Base-by-base conservation (phyloP, 1,139 yeast genomes). In the Kluyveromyces sp. region DNA sequence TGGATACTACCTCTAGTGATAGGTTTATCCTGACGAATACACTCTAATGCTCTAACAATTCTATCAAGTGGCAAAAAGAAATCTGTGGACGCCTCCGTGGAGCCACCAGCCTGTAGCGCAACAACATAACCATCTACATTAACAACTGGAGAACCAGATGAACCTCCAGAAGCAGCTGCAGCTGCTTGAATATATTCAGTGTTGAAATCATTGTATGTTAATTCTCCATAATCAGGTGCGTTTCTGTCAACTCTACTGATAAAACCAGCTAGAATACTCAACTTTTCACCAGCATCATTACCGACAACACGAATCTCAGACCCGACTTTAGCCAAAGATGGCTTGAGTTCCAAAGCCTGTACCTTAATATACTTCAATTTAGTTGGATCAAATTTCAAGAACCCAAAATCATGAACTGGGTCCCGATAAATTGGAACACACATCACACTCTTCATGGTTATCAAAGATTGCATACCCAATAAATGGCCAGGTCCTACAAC, bases 101-200 rank as follows among this genome's bases (percentile, higher is more conserved):
- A 79, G 4, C 97, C 97, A 55, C 97, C 97, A 0, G 97, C 97
- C 67, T 90, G 96, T 50, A 90, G 70, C 0, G 97, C 97, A 30
- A 90, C 87, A 0, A 90, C 96, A 58, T 78, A 70, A 1, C 97
- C 97, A 57, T 86, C 84, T 45, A 84, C 81, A 63, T 88, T 67
- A 6, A 90, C 95, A 26, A 90, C 97, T 0, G 97, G 97, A 2
- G 96, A 88, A 3, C 97, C 97, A 45, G 95, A 83, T 1, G 96
- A 88, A 1, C 97, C 97, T 36, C 97, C 97, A 7, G 95, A 83
- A 0, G 97, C 96, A 54, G 90, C 78, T 1, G 97, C 96, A 15
- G 97, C 96, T 1, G 97, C 97, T 66, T 90, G 97, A 50, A 89
- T 88, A 67, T 90, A 90, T 65, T 88, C 96, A 0, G 97, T 90